Base-by-base conservation (phyloP, 2,329 filamentous ascomycete genomes). In the Pezicula rhizophila region DNA sequence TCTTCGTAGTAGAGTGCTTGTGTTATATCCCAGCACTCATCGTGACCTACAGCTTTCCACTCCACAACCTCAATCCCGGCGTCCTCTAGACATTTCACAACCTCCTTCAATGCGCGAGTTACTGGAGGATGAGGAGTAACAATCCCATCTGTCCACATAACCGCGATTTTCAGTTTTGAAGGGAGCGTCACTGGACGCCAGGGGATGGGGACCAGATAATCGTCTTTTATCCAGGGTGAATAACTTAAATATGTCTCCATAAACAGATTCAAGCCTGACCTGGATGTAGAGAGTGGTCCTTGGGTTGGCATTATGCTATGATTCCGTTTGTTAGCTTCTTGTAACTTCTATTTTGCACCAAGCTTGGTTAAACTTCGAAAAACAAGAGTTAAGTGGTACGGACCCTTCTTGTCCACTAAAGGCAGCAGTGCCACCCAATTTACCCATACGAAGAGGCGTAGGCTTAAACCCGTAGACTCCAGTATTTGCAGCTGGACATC, bases 81-180 rank as follows among this genome's bases (percentile, higher is more conserved):
- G 59, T 68, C 45, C 23, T 56, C 66, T 52, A 84, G 53, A 60
- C 74, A 73, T n/a, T 70, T 69, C 0, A 72, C 73, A 0, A 77
- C 71, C 42, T 77, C 72, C 43, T 68, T 66, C 26, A 86, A 59
- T 0, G 79, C 81, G 25, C 80, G 66, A 1, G 65, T 64, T 35
- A 82, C 70, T 0, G 79, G 79, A 0, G 79, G 79, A 48, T 80
- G 79, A 0, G 78, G 77, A 50, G 67, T 71, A 0, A 82, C 75
- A 12, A 82, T 68, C 0, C 72, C 75, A 48, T 83, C 79, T 60
- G 76, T 69, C 67, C 74, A 72, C 46, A 80, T 66, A 2, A 80
- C 69, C 0, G 74, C 82, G n/a, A 86, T 70, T 55, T 76, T 79
- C 2, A 84, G 66, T 52, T 74, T 78, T 61, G 63, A 4, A 64